Evolutionary conservation across 495 filamentous ascomycete genomes (phyloP).

Genomic region (Xylaria flabelliformis): DNA sequence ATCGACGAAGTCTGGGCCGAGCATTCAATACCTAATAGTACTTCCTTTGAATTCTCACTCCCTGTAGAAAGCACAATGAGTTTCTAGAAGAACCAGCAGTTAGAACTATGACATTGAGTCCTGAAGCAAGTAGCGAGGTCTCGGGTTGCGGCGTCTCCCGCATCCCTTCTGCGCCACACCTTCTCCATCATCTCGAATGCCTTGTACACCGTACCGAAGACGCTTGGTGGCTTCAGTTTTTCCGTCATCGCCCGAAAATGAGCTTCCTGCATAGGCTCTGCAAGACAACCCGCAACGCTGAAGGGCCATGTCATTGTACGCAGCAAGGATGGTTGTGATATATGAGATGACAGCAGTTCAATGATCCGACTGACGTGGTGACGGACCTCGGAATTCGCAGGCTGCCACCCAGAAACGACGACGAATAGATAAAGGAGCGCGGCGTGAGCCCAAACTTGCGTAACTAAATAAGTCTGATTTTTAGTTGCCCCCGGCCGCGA

Average conservation of each 20-base stretch:
- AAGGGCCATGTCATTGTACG: slow-evolving; percentile 59
- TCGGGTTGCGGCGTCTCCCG: background rate
- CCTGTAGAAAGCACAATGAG: background rate
- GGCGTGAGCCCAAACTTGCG: slow-evolving; percentile 56
- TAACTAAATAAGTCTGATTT: slow-evolving; percentile 27
- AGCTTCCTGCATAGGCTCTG: slow-evolving; percentile 49
- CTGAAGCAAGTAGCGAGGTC: slow-evolving; percentile 1
- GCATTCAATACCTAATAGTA: too few species aligned
- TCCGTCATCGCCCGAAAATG: slow-evolving; percentile 48
- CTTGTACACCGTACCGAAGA: slow-evolving; percentile 55
- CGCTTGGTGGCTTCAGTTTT: slow-evolving; percentile 45
- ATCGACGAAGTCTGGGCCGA: too few species aligned
- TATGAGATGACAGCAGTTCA: slow-evolving; percentile 34
- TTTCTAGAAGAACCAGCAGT: slow-evolving; percentile 2
- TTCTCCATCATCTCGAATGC: slow-evolving; percentile 58
- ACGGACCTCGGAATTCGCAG: slow-evolving; percentile 47
- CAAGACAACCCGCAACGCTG: slow-evolving; percentile 59
- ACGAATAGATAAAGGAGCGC: slow-evolving; percentile 56
- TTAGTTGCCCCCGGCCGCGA: slow-evolving; percentile 9
- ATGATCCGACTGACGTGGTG: slow-evolving; percentile 45
- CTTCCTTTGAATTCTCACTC: background rate
- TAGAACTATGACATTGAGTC: background rate
- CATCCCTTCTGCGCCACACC: slow-evolving; percentile 48
- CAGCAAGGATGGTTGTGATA: slow-evolving; percentile 38
- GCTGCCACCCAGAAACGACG: slow-evolving; percentile 62